Base-by-base conservation (phyloP, 805 yeast genomes). In the Candida adriatica region DNA sequence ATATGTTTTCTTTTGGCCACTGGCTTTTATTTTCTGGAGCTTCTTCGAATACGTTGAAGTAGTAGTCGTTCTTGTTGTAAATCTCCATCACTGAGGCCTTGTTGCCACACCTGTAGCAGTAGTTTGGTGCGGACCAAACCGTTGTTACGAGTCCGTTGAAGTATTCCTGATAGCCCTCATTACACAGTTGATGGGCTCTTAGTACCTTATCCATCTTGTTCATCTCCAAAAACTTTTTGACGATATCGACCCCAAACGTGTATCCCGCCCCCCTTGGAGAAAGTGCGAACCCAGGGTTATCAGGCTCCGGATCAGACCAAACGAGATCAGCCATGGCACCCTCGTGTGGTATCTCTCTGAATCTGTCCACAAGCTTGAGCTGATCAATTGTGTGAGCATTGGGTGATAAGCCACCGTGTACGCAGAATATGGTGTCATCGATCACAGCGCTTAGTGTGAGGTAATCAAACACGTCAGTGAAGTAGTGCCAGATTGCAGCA, bases 251-350 rank as follows among this genome's bases (percentile, higher is more conserved):
- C 13, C 98, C 98, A 64, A 92, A 92, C 15, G 92, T 84, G 56
- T 90, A 92, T 5, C 99, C 99, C 1, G 99, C 99, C 24, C 99
- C 99, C 48, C 99, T 61, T 1, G 98, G 95, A 18, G 88, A 77
- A 14, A 92, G 70, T 43, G 88, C 79, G 56, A 92, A 92, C 49
- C 87, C 95, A 13, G 43, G 38, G 25, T 64, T 66, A 34, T 81
- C 84, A 19, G 83, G 81, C 56, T 94, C 97, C 0, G 99, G 99
- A 52, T 92, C 99, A 15, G 92, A 79, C 99, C 99, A 92, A 13
- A 92, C 97, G 30, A 92, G 63, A 56, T 92, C 99, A 2, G 98
- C 98, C 96, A 92, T 92, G 11, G 96, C 95, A 0, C 99, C 99
- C 55, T 92, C 98, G 47, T 94, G 98, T 1, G 99, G 99, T 9